Evolutionary conservation across 148 eudicot species (phyloP).

Genomic region (Heliamphora exappendiculata): DNA sequence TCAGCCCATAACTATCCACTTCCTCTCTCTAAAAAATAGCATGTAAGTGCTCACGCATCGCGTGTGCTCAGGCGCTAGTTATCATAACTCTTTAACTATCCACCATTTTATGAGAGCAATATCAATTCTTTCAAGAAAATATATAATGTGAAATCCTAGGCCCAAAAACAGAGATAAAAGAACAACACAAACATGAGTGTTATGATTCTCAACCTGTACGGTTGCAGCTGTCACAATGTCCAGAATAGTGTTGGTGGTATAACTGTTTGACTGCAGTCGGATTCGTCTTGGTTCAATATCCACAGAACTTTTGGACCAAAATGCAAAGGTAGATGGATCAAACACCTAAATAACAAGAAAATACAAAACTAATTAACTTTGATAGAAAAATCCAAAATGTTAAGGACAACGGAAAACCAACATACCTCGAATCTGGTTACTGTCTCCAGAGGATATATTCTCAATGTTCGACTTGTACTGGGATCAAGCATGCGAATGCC

Average conservation of each 20-base stretch:
- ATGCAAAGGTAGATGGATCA: slow-evolving; percentile 64
- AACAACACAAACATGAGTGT: background rate
- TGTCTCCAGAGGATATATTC: slow-evolving; percentile 82
- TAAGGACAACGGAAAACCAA: background rate
- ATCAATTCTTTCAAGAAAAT: background rate
- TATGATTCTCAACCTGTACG: slow-evolving; percentile 52
- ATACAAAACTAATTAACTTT: background rate
- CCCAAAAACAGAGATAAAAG: background rate
- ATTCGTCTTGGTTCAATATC: slow-evolving; percentile 90
- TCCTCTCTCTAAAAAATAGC: too few relatives aligned
- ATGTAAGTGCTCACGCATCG: too few relatives aligned
- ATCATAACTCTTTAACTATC: too few relatives aligned
- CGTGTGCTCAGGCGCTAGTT: too few relatives aligned
- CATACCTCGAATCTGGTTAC: slow-evolving; percentile 80
- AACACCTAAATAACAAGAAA: slow-evolving; percentile 28
- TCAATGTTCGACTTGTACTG: slow-evolving; percentile 57
- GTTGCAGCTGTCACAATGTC: slow-evolving; percentile 89
- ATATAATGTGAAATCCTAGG: background rate
- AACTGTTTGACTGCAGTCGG: slow-evolving; percentile 77
- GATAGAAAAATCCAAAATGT: background rate
- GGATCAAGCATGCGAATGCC: slow-evolving; percentile 98
- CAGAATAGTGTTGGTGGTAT: slow-evolving; percentile 73
- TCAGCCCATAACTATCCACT: too few relatives aligned
- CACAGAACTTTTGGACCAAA: slow-evolving; percentile 87
- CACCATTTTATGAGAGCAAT: background rate